Base-by-base conservation (phyloP, 768 basidiomycete species). In the Leccinum fibrillosum region DNA sequence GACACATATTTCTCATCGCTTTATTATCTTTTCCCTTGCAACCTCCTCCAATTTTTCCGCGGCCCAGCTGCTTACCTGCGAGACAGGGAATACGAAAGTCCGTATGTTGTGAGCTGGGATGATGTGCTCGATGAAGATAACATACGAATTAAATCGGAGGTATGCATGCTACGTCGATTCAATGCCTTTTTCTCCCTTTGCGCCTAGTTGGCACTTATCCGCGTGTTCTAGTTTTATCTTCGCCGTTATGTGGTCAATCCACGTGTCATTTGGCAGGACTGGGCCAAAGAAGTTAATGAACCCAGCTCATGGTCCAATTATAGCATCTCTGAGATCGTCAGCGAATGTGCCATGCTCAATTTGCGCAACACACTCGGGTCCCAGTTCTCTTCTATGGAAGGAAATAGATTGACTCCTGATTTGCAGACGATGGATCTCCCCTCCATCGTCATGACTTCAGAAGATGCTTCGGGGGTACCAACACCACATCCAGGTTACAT, bases 21-120 rank as follows among this genome's bases (percentile, higher is more conserved):
- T 60, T 96, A 95, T 74, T 94, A 92, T 65, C 83, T 94, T 50
- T 97, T 92, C 76, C 94, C 94, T 1, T 90, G 87, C 74, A 97
- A 95, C 75, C 79, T 90, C 44, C 76, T 96, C 57, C 82, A 81
- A 54, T 97, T 97, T 71, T 72, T 94, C 54, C 84, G 86, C 53
- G 76, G 79, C 52, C 91, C 94, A 1, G 77, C 79, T 9, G 70
- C 73, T 37, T 94, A 92, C 64, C 73, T 97, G 17, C 72, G 69
- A 8, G 78, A 81, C 25, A 80, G 75, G 62, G 66, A 69, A 4
- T 73, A 82, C 35, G 72, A 80, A 49, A 81, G 82, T 52, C 84
- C 89, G 2, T 92, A 88, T 64, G 76, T 77, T n/a, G 78, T 85
- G 47, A 78, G 76, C 35, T 95, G 94, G 94, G 80, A 82, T 52